Evolutionary conservation across 2,329 filamentous ascomycete genomes (phyloP).

Genomic region (Neocatenulostroma microsporum): DNA sequence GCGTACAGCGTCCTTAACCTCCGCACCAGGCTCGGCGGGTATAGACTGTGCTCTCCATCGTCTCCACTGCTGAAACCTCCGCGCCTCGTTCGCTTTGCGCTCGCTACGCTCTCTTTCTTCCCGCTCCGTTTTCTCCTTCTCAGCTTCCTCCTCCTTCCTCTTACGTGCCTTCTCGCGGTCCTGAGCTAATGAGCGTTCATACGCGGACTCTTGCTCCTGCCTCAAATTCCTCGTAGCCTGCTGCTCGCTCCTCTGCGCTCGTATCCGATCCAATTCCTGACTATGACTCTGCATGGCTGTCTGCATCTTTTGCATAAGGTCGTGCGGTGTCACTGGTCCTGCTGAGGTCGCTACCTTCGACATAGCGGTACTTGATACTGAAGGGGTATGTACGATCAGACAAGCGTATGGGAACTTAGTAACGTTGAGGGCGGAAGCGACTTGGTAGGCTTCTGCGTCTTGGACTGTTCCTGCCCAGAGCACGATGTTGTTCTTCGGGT

Average conservation of each 20-base stretch:
- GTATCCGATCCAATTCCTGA: constrained; percentile 64
- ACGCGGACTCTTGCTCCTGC: constrained; percentile 86
- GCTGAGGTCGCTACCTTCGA: constrained; percentile 73
- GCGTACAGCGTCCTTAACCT: constrained; percentile 63
- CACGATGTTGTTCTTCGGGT: constrained; percentile 69
- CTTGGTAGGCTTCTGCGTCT: constrained; percentile 90
- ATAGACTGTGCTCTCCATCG: constrained; percentile 67
- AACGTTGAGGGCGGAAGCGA: constrained; percentile 75
- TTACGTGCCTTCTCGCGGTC: constrained; percentile 78
- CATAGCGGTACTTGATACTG: constrained; percentile 79
- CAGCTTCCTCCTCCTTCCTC: constrained; percentile 66
- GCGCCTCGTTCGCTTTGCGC: constrained; percentile 50
- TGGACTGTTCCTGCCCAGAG: constrained; percentile 90
- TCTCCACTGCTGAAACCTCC: constrained; percentile 63
- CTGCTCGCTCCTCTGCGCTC: constrained; percentile 71
- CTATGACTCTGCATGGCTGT: constrained; percentile 66
- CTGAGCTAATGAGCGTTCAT: constrained; percentile 80
- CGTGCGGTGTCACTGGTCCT: constrained; percentile 60
- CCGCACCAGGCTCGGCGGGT: constrained; percentile 56
- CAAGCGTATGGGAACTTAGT: constrained; percentile 90
- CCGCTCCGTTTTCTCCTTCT: constrained; percentile 52
- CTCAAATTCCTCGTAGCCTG: constrained; percentile 72
- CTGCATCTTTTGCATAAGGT: constrained; percentile 70
- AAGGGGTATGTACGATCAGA: constrained; percentile 78
- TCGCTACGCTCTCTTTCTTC: constrained; percentile 58